A percentile compares a stretch with the other conserved stretches of the same genome.
These are phyloP conservation scores for Ophiostoma pallidulum DNA, from an alignment of 2,329 filamentous ascomycete species.

Conservation along the genomic window DNA sequence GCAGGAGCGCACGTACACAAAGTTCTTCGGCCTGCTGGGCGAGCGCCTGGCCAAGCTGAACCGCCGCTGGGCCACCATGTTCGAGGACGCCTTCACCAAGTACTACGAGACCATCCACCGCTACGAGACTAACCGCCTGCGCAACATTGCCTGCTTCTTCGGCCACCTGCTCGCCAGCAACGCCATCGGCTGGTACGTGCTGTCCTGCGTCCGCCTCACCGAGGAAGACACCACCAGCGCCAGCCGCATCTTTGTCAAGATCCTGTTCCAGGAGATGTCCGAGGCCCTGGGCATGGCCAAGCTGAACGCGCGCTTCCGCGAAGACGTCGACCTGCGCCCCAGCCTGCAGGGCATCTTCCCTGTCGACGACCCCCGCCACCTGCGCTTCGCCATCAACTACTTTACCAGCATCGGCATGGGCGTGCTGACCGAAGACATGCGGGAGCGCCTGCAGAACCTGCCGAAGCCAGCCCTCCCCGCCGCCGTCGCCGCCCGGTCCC, in stretches of 20 bases:
- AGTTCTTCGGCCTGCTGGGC: constrained; percentile 91
- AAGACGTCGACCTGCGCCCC: constrained; percentile 62
- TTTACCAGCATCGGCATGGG: constrained; percentile 98
- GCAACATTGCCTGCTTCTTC: constrained; percentile 93
- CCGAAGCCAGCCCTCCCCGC: constrained; percentile 74
- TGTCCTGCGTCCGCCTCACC: constrained; percentile 79
- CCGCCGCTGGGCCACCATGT: constrained; percentile 85
- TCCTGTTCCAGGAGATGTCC: constrained; percentile 83
- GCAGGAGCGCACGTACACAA: constrained; percentile 93
- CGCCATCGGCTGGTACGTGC: constrained; percentile 83
- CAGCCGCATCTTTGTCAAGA: constrained; percentile 97
- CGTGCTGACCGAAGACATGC: constrained; percentile 86
- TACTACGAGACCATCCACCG: constrained; percentile 98
- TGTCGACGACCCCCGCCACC: constrained; percentile 77
- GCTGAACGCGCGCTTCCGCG: constrained; percentile 64
- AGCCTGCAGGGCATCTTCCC: constrained; percentile 84
- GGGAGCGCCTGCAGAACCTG: constrained; percentile 79
- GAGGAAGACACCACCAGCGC: constrained; percentile 96
- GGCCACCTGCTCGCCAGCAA: constrained; percentile 83
- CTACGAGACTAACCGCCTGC: constrained; percentile 88
- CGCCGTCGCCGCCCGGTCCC: constrained; percentile 46
- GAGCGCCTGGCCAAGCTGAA: constrained; percentile 96
- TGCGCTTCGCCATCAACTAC: constrained; percentile 97
- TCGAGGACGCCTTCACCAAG: constrained; percentile 79
- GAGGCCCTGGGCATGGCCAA: constrained; percentile 80